A percentile compares a stretch with the other conserved stretches of the same genome.
Evolutionary conservation across 2,329 filamentous ascomycete species (phyloP).

Genomic region (Beauveria rudraprayagi): DNA sequence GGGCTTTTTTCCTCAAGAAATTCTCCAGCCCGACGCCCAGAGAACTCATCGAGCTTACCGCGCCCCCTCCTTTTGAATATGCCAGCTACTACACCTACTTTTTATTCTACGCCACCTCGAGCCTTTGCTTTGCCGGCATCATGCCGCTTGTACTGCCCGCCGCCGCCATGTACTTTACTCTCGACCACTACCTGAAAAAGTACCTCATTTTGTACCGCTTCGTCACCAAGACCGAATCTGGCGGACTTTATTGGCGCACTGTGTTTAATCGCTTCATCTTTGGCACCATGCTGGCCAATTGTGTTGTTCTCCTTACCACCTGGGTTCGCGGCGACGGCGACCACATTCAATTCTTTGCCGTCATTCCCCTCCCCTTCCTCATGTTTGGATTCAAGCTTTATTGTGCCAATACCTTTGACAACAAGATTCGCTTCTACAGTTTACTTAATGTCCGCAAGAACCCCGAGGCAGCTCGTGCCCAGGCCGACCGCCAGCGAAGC

Average conservation of each 20-base stretch:
- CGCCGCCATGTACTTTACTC: conserved; percentile 77
- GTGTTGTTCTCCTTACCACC: conserved; percentile 68
- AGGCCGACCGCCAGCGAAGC: conserved; percentile 46
- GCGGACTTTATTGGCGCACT: conserved; percentile 84
- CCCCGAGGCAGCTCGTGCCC: conserved; percentile 38
- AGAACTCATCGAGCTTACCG: conserved; percentile 85
- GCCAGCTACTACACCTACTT: conserved; percentile 98
- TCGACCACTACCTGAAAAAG: conserved; percentile 90
- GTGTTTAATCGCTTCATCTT: conserved; percentile 92
- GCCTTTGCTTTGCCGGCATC: conserved; percentile 73
- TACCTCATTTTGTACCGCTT: conserved; percentile 93
- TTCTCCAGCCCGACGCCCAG: conserved; percentile 84
- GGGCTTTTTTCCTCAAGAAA: conserved; percentile 75
- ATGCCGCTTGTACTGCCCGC: conserved; percentile 84
- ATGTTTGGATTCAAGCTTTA: conserved; percentile 81
- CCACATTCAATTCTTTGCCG: conserved; percentile 54
- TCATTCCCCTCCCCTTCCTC: conserved; percentile 69
- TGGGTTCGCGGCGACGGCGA: conserved; percentile 58
- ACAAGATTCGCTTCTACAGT: conserved; percentile 72
- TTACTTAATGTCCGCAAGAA: conserved; percentile 48
- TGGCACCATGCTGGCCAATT: conserved; percentile 66
- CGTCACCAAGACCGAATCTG: conserved; percentile 92
- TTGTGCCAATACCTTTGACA: conserved; percentile 68
- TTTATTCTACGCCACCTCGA: conserved; percentile 85
- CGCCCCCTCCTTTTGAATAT: conserved; percentile 88